Conservation (phyloP, 768 basidiomycete species). For the Kwoniella pini region DNA sequence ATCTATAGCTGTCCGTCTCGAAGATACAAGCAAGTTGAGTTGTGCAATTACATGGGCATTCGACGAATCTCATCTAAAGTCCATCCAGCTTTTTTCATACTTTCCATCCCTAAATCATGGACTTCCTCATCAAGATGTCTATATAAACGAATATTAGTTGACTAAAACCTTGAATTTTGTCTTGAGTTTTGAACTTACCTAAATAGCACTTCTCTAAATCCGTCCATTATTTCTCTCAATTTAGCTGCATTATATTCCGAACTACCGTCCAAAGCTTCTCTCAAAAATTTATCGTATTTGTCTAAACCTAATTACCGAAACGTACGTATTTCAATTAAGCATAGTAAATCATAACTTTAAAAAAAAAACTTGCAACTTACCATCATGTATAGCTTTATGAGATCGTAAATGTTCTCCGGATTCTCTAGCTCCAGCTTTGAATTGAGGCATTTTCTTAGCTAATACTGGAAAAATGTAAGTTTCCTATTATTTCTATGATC, state of each 20-base stretch:
- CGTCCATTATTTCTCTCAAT: constrained; percentile 44
- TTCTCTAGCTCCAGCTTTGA: constrained; percentile 50
- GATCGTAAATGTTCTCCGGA: constrained; percentile 53
- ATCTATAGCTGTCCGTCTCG: not conserved
- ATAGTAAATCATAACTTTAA: too few species aligned
- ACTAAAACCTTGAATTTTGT: not conserved
- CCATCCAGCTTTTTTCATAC: constrained; percentile 51
- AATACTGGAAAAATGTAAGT: constrained; percentile 54
- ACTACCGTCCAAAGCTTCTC: constrained; percentile 32
- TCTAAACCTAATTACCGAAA: constrained; percentile 39
- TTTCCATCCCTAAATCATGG: constrained; percentile 47
- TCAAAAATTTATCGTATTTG: constrained; percentile 41
- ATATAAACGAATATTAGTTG: not conserved
- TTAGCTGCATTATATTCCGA: constrained; percentile 43
- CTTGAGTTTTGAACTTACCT: constrained; percentile 18
- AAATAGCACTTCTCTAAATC: constrained; percentile 51
- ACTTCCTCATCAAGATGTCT: constrained; percentile 54
- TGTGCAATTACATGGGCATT: constrained; percentile 38
- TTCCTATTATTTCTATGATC: constrained; percentile 43
- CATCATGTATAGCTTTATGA: constrained; percentile 53
- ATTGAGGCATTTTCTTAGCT: constrained; percentile 55
- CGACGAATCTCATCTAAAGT: constrained; percentile 45
- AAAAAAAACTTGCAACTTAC: too few species aligned
- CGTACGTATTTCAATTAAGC: too few species aligned
- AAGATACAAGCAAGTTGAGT: too few species aligned